Base-by-base conservation (phyloP, 2,329 filamentous ascomycete species). In the Cercospora nicotianae region DNA sequence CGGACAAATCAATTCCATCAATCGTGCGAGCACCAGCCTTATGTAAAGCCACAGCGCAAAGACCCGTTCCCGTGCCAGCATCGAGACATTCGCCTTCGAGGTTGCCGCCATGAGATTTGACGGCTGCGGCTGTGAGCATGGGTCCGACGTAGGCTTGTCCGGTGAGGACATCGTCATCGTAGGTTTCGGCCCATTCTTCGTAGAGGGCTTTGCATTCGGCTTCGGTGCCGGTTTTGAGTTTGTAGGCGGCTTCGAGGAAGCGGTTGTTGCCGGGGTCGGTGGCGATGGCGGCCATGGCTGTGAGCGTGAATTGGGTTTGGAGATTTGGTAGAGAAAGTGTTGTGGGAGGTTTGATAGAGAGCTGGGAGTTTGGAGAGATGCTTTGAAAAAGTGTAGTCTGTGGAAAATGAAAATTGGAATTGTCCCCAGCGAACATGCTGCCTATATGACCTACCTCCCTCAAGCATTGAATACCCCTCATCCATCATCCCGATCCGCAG, bases 1-100 rank as follows among this genome's bases (percentile, higher is more conserved):
- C 79, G 61, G 82, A 84, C 16, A 87, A 76, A 70, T 87, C 86
- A 28, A 86, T 74, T 28, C 86, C 86, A 61, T 86, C 83, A 51
- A 87, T 80, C n/a, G 79, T 76, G 42, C 79, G 78, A 3, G 81
- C 81, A 2, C 83, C 81, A 33, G 79, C 73, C 42, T 80, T 75
- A 23, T 80, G 78, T 3, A 87, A 80, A 28, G 81, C 81, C 20
- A 80, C 74, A 3, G 84, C 85, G 10, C 86, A 84, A 8, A 86
- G 80, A 16, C 69, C 63, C 55, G 69, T 68, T 62, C 66, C 67
- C 48, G 66, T 68, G 12, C 68, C 58, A 6, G 62, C 58, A 10
- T 65, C 66, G 26, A 68, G 66, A 26, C 63, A 65, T 65, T 67
- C 57, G n/a, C 69, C 69, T 36, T 65, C 48, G 26, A 70, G 45